Evolutionary conservation across 306 rosid genomes (phyloP).

Genomic region (Betula pendula): DNA sequence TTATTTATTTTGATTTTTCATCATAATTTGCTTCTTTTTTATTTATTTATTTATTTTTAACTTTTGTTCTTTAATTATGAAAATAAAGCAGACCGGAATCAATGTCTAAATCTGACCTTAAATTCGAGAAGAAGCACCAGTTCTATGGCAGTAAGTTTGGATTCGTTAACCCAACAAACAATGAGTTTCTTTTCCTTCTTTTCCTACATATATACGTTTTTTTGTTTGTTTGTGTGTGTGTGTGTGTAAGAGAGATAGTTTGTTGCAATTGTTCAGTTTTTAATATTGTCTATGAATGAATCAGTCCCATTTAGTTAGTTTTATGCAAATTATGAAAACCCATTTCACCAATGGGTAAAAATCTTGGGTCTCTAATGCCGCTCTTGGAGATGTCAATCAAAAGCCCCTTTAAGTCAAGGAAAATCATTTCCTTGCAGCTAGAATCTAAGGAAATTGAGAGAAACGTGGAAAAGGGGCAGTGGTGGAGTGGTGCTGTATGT

Average conservation of each 20-base stretch:
- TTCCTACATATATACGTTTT: not conserved
- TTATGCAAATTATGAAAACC: no score
- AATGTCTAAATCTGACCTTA: conserved; percentile 26
- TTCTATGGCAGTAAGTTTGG: conserved; percentile 46
- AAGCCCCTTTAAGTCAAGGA: not conserved
- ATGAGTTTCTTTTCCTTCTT: not conserved
- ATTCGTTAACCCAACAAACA: not conserved
- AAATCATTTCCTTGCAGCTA: no score
- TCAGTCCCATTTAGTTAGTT: not conserved
- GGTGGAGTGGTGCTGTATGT: no score
- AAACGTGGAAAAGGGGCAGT: not conserved
- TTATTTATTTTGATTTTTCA: not conserved
- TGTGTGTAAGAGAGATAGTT: not conserved
- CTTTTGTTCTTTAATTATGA: not conserved
- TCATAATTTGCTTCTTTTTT: not conserved
- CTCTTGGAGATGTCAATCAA: not conserved
- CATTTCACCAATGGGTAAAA: not conserved
- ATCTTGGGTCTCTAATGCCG: not conserved
- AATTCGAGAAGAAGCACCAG: conserved; percentile 41
- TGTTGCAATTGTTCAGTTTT: not conserved
- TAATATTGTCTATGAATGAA: not conserved
- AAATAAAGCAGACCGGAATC: conserved; percentile 31
- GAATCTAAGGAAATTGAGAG: no score
- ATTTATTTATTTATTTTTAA: not conserved
- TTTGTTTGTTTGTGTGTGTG: not conserved